phyloP scores from a whole-genome alignment of 2,329 filamentous ascomycete species.

The Stromatinia cepivora region DNA sequence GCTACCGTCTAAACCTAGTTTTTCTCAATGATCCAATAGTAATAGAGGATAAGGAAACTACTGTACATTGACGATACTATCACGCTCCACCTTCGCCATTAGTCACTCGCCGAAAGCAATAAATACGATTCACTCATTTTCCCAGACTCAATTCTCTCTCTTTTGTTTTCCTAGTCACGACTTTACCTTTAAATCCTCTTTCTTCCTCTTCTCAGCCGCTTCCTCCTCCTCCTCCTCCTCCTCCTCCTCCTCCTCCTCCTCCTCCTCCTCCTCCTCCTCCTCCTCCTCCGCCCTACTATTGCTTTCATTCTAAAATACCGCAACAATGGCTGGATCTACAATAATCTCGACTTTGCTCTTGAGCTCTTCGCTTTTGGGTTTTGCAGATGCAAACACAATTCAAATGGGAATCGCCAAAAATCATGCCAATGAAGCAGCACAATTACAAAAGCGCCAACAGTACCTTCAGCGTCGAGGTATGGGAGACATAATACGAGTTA shows the following conservation, averaged over 20 bases:
- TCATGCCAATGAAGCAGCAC: constrained; percentile 28
- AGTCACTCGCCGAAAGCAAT: neutral
- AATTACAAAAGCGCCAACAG: constrained; percentile 30
- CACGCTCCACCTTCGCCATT: constrained; percentile 7
- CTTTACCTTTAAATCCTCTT: neutral
- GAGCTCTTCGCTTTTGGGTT: constrained; percentile 20
- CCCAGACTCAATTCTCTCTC: neutral
- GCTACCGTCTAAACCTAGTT: neutral
- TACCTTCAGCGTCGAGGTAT: constrained; percentile 19
- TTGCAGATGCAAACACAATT: constrained; percentile 20
- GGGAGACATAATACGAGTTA: constrained; percentile 16
- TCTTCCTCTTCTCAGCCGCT: too few species aligned
- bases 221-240: neutral
- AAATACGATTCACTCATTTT: constrained; percentile 8
- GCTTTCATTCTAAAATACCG: neutral
- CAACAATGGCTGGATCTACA: constrained; percentile 17
- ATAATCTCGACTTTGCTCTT: constrained; percentile 8
- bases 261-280: neutral
- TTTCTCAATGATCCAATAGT: neutral
- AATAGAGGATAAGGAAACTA: neutral
- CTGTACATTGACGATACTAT: neutral
- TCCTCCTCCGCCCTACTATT: neutral
- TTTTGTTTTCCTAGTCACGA: neutral
- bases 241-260: neutral
- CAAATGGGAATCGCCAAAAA: constrained; percentile 34